Conservation (phyloP, 1,284 basidiomycete genomes). For the Peniophora sp. region DNA sequence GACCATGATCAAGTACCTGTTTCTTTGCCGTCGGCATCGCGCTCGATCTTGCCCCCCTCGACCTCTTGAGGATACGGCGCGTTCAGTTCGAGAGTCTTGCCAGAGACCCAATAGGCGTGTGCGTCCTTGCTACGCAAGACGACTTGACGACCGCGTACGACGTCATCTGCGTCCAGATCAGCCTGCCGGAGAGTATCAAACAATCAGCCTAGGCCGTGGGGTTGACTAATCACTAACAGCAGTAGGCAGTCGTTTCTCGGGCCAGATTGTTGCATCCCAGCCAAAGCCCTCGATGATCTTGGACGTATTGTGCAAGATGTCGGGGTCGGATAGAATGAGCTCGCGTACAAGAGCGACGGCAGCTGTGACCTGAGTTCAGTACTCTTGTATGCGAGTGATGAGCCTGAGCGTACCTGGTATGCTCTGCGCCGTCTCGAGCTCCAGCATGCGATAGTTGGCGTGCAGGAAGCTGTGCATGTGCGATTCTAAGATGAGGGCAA, state of each 20-base stretch:
- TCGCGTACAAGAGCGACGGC: slow-evolving; percentile 56
- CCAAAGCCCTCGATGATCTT: slow-evolving; percentile 77
- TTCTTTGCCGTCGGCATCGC: slow-evolving; percentile 58
- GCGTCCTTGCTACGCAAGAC: slow-evolving; percentile 81
- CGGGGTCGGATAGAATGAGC: slow-evolving; percentile 54
- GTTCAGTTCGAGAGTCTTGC: slow-evolving; percentile 47
- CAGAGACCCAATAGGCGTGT: slow-evolving; percentile 84
- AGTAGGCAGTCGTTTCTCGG: slow-evolving; percentile 60
- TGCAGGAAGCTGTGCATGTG: too few relatives aligned
- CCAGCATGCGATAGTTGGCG: too few relatives aligned
- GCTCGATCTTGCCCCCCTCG: slow-evolving; percentile 76
- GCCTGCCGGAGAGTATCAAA: too few relatives aligned
- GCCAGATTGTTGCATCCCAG: slow-evolving; percentile 87
- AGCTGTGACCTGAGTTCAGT: slow-evolving; percentile 29
- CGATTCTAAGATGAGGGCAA: too few relatives aligned
- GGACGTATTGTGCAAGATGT: slow-evolving; percentile 44
- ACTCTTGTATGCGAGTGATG: too few relatives aligned
- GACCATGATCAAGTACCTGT: slow-evolving; percentile 44
- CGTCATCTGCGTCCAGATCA: slow-evolving; percentile 63
- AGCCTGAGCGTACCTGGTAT: too few relatives aligned
- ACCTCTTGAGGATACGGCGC: slow-evolving; percentile 54
- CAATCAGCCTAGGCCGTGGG: too few relatives aligned
- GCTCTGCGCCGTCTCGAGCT: too few relatives aligned
- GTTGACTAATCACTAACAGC: slow-evolving; percentile 42
- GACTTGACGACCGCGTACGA: slow-evolving; percentile 67